Evolutionary conservation across 768 basidiomycete species (phyloP).

Genomic region (Mycena polygramma): DNA sequence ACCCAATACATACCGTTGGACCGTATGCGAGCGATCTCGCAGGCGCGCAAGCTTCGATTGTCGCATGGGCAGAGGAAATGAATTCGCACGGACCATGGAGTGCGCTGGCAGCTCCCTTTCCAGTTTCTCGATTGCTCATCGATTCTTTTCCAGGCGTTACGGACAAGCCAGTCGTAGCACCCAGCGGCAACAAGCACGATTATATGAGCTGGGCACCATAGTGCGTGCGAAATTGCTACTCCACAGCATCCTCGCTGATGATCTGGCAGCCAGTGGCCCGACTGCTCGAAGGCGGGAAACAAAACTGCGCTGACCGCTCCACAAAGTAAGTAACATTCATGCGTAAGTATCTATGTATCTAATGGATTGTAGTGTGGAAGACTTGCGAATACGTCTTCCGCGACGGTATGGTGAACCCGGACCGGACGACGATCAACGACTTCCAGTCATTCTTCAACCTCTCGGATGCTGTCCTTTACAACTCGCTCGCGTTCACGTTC

Average conservation of each 20-base stretch:
- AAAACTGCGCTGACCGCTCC: constrained; percentile 65
- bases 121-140: background rate
- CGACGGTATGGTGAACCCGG: constrained; percentile 78
- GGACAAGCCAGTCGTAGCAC: constrained; percentile 61
- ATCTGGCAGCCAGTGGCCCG: constrained; percentile 67
- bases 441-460: constrained; percentile 67
- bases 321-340: constrained; percentile 59
- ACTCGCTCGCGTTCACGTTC: constrained; percentile 41
- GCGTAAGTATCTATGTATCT: background rate
- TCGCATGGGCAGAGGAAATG: constrained; percentile 60
- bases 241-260: background rate
- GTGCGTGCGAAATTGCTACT: constrained; percentile 59
- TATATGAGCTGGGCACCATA: constrained; percentile 83
- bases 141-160: constrained; percentile 61
- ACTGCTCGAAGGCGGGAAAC: constrained; percentile 71
- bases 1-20: constrained; percentile 60
- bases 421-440: constrained; percentile 67
- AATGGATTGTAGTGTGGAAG: constrained; percentile 60
- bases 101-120: constrained; percentile 37
- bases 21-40: constrained; percentile 56
- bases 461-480: constrained; percentile 55
- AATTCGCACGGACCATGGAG: constrained; percentile 67
- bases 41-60: constrained; percentile 61
- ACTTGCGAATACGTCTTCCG: constrained; percentile 68
- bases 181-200: constrained; percentile 69